Base-by-base conservation (phyloP, 2,329 filamentous ascomycete species). In the Exophiala calicioides region DNA sequence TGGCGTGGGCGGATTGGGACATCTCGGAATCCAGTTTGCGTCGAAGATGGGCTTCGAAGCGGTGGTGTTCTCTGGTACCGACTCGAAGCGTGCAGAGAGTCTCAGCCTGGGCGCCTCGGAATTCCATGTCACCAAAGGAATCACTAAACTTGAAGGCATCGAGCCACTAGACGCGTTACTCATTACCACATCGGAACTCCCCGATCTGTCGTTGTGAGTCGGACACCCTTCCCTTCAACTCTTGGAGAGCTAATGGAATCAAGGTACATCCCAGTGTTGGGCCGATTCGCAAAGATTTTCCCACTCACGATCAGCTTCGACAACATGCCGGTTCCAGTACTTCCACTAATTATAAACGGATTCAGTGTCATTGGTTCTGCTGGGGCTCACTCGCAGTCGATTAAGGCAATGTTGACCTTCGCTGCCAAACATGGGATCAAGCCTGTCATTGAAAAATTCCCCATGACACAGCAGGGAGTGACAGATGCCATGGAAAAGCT, bases 11-110 rank as follows among this genome's bases (percentile, higher is more conserved):
- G 87, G 86, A 2, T 75, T 90, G 0, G 87, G 87, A 2, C 87
- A 90, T 65, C 65, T 90, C 23, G 86, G 85, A 0, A 81, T 90
- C 23, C 86, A 90, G 62, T 90, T 84, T 62, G 85, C 85, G 3
- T 73, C 72, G 41, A 82, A 82, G 67, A 88, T 90, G 85, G 87
- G 87, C 3, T 89, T 84, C 66, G 77, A 79, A 6, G 47, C 47
- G 12, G 65, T 68, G 3, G 63, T 67, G 90, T 42, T 84, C 80
- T 15, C 78, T 78, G 0, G 80, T 24, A 61, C 81, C 6, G 76
- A 80, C 51, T 74, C 72, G 56, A 91, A 90, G 74, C 77, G 77
- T 50, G 77, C 81, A 0, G 86, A 90, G 59, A 85, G 86, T 0
- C 63, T 68, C 46, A 61, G 75, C 58, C 69, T 86, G 2, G 83